These are phyloP conservation scores for Rhynchosporium agropyri DNA, from an alignment of 2,329 filamentous ascomycete genomes.

Conservation along the genomic window DNA sequence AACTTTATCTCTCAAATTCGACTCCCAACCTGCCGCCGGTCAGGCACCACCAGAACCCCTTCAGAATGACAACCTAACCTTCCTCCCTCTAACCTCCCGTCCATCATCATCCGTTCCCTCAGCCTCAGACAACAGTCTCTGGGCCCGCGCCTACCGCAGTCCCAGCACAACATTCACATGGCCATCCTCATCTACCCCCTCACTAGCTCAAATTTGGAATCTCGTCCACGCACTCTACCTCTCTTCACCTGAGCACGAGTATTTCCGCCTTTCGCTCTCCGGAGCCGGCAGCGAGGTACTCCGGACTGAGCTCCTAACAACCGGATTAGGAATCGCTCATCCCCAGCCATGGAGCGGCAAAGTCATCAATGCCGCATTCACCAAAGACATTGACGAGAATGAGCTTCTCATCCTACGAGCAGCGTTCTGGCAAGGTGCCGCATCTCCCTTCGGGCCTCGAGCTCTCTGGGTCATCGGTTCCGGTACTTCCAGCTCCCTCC, in stretches of 20 bases:
- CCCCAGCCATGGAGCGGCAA: slow-evolving; percentile 26
- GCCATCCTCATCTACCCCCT: slow-evolving; percentile 39
- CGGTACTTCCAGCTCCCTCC: slow-evolving; percentile 43
- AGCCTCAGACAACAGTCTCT: slow-evolving; percentile 45
- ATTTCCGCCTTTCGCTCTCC: slow-evolving; percentile 42
- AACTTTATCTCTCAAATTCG: slow-evolving; percentile 23
- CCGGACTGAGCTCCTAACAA: slow-evolving; percentile 40
- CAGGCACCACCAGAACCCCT: slow-evolving; percentile 34
- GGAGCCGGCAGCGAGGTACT: slow-evolving; percentile 40
- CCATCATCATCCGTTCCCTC: slow-evolving; percentile 29
- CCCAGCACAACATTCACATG: slow-evolving; percentile 43
- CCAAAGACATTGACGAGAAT: slow-evolving; percentile 1
- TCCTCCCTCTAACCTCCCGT: slow-evolving; percentile 36
- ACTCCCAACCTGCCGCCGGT: slow-evolving; percentile 22
- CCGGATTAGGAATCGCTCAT: slow-evolving; percentile 33
- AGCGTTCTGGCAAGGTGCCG: slow-evolving; percentile 72
- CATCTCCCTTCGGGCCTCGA: slow-evolving; percentile 66
- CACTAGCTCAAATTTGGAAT: slow-evolving; percentile 46
- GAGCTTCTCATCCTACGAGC: slow-evolving; percentile 54
- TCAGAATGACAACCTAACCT: slow-evolving; percentile 40
- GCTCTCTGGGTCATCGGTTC: slow-evolving; percentile 54
- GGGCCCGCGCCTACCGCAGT: slow-evolving; percentile 42
- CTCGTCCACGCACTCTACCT: slow-evolving; percentile 45
- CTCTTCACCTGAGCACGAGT: slow-evolving; percentile 41
- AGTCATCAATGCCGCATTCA: background rate